Evolutionary conservation across 306 rosid genomes (phyloP).

Genomic region (Dalbergia oliveri): DNA sequence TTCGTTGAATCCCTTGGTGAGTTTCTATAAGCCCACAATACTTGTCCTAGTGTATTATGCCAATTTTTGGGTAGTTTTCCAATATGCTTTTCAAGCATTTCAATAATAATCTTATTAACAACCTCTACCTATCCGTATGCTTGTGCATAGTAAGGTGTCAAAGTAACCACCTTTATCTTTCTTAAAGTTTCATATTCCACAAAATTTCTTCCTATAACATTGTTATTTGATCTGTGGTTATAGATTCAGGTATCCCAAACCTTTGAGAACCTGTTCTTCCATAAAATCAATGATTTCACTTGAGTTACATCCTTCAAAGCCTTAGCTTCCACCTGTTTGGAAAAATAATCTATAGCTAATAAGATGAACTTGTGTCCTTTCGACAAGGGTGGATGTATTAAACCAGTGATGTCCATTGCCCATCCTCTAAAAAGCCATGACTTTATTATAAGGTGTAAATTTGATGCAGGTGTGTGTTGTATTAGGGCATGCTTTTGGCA

Average conservation of each 20-base stretch:
- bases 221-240: neutral
- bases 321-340: neutral
- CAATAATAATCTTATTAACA: neutral
- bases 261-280: neutral
- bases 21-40: too few species aligned
- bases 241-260: neutral
- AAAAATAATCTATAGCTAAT: neutral
- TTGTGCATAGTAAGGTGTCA: neutral
- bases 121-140: neutral
- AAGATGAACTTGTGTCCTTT: neutral
- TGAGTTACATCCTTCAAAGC: neutral
- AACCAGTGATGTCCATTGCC: neutral
- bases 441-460: neutral
- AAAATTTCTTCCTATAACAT: too few species aligned
- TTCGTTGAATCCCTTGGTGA: too few species aligned
- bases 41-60: too few species aligned
- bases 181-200: neutral
- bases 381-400: neutral
- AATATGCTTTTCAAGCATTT: neutral
- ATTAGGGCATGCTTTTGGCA: neutral
- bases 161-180: neutral
- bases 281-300: neutral
- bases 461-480: fast-evolving
- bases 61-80: too few species aligned
- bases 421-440: neutral